These are phyloP conservation scores for Draba incana DNA, from an alignment of 345 rosid genomes.

Conservation along the genomic window DNA sequence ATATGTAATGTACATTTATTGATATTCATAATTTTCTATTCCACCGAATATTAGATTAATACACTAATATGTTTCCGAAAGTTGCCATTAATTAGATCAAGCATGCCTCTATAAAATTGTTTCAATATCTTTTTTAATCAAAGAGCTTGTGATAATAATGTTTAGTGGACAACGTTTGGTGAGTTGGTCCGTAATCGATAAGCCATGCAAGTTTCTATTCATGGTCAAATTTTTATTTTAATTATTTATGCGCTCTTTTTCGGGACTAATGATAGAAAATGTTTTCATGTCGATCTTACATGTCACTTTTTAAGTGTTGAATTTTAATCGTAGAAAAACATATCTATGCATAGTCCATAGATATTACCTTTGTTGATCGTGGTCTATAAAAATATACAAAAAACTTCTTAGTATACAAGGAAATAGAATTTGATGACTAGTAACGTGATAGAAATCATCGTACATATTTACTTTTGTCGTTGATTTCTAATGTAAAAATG, in stretches of 20 bases:
- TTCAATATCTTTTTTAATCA: slow-evolving; percentile 24
- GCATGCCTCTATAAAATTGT: slow-evolving; percentile 38
- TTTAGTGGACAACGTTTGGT: slow-evolving; percentile 29
- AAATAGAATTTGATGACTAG: background rate
- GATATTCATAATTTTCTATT: slow-evolving; percentile 4
- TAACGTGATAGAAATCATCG: background rate
- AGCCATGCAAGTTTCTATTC: slow-evolving; percentile 37
- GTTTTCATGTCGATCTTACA: slow-evolving; percentile 4
- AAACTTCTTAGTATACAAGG: background rate
- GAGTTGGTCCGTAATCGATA: slow-evolving; percentile 36
- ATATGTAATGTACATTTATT: slow-evolving; percentile 5
- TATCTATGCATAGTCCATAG: slow-evolving; percentile 1
- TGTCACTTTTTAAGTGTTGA: background rate
- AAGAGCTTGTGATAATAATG: slow-evolving; percentile 36
- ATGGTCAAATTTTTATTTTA: slow-evolving; percentile 4
- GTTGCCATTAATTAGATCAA: slow-evolving; percentile 39
- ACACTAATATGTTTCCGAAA: slow-evolving; percentile 22
- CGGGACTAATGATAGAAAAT: too few relatives aligned
- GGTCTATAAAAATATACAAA: background rate
- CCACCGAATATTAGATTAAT: slow-evolving; percentile 19
- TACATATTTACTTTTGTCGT: background rate
- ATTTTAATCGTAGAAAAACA: background rate
- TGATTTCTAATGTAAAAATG: too few relatives aligned
- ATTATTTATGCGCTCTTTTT: too few relatives aligned
- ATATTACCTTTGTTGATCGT: background rate